A percentile compares a stretch with the other conserved stretches of the same genome.
Evolutionary conservation across 768 basidiomycete species (phyloP).

Genomic region (Xerocomellus dryophilus): DNA sequence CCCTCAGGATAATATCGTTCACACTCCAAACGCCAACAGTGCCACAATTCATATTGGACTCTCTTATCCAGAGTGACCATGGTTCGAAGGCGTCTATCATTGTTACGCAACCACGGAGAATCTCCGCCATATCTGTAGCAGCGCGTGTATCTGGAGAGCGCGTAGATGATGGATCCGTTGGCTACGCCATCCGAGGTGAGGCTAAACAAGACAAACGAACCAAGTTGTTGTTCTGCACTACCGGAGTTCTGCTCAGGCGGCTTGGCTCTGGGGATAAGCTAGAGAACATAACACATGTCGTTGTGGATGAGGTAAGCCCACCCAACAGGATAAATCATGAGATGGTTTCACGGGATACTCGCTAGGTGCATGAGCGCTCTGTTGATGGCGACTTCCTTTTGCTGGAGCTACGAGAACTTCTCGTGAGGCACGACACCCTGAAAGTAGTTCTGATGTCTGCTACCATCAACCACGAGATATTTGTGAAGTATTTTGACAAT

Average conservation of each 20-base stretch:
- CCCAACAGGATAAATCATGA: background rate
- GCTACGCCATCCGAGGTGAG: constrained; percentile 89
- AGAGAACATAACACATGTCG: constrained; percentile 70
- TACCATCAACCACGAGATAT: constrained; percentile 89
- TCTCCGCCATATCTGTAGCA: constrained; percentile 87
- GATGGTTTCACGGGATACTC: background rate
- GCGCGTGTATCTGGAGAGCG: constrained; percentile 83
- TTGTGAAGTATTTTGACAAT: constrained; percentile 74
- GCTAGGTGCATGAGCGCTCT: constrained; percentile 85
- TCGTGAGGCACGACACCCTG: constrained; percentile 58
- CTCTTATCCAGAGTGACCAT: constrained; percentile 57
- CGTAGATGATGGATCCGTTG: constrained; percentile 71
- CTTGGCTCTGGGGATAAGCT: constrained; percentile 73
- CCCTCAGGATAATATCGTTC: background rate
- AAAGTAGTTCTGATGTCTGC: constrained; percentile 92
- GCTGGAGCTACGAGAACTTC: constrained; percentile 75
- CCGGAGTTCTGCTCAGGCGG: constrained; percentile 84
- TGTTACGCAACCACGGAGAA: constrained; percentile 85
- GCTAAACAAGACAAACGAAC: constrained; percentile 62
- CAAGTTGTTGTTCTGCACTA: constrained; percentile 86
- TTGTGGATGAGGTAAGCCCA: constrained; percentile 79
- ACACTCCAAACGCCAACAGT: constrained; percentile 39
- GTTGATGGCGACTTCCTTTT: constrained; percentile 89
- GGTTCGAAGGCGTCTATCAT: constrained; percentile 74
- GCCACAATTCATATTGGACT: constrained; percentile 88